Evolutionary conservation across 2,329 filamentous ascomycete species (phyloP), one percentile per base, ranked within the genome.

Genomic region (Aspergillus sojae): DNA sequence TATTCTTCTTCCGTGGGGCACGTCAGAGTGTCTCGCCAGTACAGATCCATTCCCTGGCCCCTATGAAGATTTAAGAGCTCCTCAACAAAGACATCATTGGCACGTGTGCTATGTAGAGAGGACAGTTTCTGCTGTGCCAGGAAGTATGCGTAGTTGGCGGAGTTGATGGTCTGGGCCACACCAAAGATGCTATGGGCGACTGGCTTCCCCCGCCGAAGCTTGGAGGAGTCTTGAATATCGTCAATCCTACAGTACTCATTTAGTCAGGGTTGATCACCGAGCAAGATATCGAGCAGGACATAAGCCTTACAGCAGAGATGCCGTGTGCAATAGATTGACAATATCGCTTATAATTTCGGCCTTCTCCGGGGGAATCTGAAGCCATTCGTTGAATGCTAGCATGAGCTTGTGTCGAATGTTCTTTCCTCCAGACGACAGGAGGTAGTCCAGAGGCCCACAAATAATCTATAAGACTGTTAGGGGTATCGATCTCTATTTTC

Each of bases 151-250:
- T 79, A 79, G 65, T 80, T 82, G 32, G 79, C 80, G 16, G 75
- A 77, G 71, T 83, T 83, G 68, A 83, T 82, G 0, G 82, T 83
- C 65, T 83, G 82, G 3, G 81, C 76, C 7, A 74, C 74, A 28
- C 83, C 83, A 67, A 82, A 84, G 53, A 84, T 79, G 60, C 73
- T 77, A 70, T 85, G 82, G 0, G 82, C 79, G 2, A 81, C 79
- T 4, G 83, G 81, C 4, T 77, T 70, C 1, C 83, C 82, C 36
- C 82, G 76, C 6, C 82, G 79, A 32, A 84, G 74, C 6, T 74
- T 67, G 2, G 81, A 84, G 58, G 72, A 73, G 67, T 84, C 82
- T 71, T 84, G 75, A 28, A 84, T 78, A 61, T 84, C 82, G 65
- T 84, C 82, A 68, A 83, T 77, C 39, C 78, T 79, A 50, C 1